Percentiles rank a stretch among this genome's conserved stretches.
Evolutionary conservation across 2,329 filamentous ascomycete species (phyloP).

Genomic region (Neofusicoccum sp.): DNA sequence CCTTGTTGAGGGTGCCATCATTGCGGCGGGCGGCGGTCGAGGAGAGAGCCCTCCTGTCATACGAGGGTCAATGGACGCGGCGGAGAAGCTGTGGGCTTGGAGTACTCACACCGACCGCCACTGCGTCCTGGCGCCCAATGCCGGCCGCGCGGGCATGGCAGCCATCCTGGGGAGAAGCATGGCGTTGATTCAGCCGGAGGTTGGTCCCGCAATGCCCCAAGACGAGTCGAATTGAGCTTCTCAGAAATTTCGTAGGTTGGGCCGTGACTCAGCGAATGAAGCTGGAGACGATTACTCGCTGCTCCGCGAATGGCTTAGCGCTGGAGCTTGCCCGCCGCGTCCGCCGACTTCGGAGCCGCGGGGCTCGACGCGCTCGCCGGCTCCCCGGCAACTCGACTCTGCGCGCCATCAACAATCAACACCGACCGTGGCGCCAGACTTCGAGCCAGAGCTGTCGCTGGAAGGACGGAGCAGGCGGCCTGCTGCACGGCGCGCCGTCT

Average conservation of each 20-base stretch:
- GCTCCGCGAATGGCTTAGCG: conserved; percentile 15
- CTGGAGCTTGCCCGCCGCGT: neutral
- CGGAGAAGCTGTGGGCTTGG: neutral
- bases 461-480: too few relatives aligned
- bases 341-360: conserved; percentile 13
- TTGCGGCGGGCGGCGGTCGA: conserved; percentile 32
- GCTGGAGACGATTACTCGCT: conserved; percentile 17
- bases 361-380: neutral
- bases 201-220: neutral
- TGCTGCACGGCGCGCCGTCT: too few relatives aligned
- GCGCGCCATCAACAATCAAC: neutral
- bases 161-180: conserved; percentile 20
- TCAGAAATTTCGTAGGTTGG: conserved; percentile 9
- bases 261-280: conserved; percentile 20
- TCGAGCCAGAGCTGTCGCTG: too few relatives aligned
- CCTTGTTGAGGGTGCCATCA: conserved; percentile 64
- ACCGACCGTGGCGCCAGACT: neutral
- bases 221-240: conserved; percentile 15
- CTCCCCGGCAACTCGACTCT: neutral
- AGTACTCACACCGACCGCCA: conserved; percentile 18
- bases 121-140: conserved; percentile 12
- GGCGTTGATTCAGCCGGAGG: neutral
- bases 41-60: conserved; percentile 18
- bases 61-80: conserved; percentile 9
- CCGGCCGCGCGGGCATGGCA: conserved; percentile 10